Base-by-base conservation (phyloP, 2,329 filamentous ascomycete species). In the Alternaria incomplexa region DNA sequence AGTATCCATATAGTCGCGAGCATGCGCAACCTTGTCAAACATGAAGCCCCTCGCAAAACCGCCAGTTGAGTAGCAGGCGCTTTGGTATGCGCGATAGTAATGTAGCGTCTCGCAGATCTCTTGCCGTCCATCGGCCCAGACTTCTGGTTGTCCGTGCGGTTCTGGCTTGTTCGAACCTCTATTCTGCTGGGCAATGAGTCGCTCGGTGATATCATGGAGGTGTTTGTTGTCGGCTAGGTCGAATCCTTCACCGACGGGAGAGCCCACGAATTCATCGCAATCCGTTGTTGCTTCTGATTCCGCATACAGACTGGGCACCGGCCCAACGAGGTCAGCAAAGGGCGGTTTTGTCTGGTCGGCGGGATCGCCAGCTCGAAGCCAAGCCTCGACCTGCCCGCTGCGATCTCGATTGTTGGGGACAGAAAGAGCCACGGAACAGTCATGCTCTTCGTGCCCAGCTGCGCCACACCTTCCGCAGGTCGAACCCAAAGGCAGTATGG, bases 61-160 rank as follows among this genome's bases (percentile, higher is more conserved):
- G 3, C 84, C 78, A 0, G 78, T 81, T 0, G 82, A 81, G 58
- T 93, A 88, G 5, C 84, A 81, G 6, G 87, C 88, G 2, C 86
- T 83, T 67, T 93, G 87, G 40, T 88, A 87, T 2, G 86, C 80
- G 13, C 83, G 85, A 76, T 87, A 92, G 77, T 88, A 91, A 0
- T 85, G 83, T 1, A 92, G 72, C 0, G 88, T 84, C 69, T 92
- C 88, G 66, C 87, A 91, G 0, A 93, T 79, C 13, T 85, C 85
- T 61, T 88, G 86, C 5, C 90, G 84, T 36, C 79, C 81, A 6
- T 86, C 80, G 0, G 88, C 83, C 87, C 87, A 91, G 0, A 88
- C 84, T 11, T 80, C 77, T 7, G 87, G 87, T 17, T 74, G 61
- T 17, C 76, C 75, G 17, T 56, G 50, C 7, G 83, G 78, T 5